Percentiles rank a stretch among this genome's conserved stretches.
Evolutionary conservation across 2,329 filamentous ascomycete genomes (phyloP).

Genomic region (Aspergillus ochraceus): DNA sequence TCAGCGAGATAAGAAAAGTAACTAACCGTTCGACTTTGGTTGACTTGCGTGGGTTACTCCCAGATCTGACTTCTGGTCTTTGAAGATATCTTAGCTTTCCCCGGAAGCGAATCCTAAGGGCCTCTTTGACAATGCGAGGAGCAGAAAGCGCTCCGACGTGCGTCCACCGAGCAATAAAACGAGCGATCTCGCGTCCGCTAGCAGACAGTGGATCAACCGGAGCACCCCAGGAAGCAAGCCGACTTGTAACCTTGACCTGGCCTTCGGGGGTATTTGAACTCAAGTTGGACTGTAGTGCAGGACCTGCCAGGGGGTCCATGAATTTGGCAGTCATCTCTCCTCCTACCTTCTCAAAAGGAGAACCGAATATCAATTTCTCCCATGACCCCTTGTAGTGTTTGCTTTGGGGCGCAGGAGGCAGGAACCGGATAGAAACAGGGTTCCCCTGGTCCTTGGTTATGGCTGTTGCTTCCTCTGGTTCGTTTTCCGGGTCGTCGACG

Average conservation of each 20-base stretch:
- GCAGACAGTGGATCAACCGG: constrained; percentile 7
- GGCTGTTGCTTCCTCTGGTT: not conserved
- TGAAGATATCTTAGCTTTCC: constrained; percentile 12
- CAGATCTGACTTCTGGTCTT: constrained; percentile 6
- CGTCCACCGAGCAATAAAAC: constrained; percentile 7
- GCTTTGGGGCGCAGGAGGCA: not conserved
- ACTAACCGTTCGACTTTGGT: constrained; percentile 8
- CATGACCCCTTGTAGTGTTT: not conserved
- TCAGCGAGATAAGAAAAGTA: too few species aligned
- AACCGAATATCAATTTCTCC: constrained; percentile 7
- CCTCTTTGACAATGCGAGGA: constrained; percentile 12
- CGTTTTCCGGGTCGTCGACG: not conserved
- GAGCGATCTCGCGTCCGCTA: not conserved
- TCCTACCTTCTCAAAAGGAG: constrained; percentile 13
- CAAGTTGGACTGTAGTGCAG: constrained; percentile 8
- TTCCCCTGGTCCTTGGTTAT: not conserved
- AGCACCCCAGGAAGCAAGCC: constrained; percentile 7
- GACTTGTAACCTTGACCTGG: constrained; percentile 10
- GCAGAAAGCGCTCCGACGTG: constrained; percentile 4
- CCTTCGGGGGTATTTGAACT: constrained; percentile 6
- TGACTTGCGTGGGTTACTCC: constrained; percentile 7
- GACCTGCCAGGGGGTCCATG: constrained; percentile 3
- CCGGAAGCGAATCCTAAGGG: constrained; percentile 12
- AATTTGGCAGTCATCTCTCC: constrained; percentile 1
- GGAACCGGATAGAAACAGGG: not conserved